A percentile compares a stretch with the other conserved stretches of the same genome.
phyloP scores from a whole-genome alignment of 164 flowering plant genomes.

The Pachysandra terminalis region DNA sequence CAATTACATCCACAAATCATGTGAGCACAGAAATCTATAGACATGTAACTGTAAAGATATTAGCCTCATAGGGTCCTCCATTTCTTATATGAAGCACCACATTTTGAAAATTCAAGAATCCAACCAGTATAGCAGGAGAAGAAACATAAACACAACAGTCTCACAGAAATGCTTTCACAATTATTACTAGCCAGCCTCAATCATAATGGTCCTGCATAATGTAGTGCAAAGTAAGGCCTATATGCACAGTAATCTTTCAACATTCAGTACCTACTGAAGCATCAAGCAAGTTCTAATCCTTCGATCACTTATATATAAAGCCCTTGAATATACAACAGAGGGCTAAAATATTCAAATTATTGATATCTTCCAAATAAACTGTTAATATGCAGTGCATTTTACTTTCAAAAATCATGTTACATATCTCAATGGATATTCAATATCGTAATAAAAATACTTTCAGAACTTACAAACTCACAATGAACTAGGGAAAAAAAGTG shows the following conservation, averaged over 20 bases:
- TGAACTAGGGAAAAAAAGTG: not conserved
- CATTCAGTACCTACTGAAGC: not conserved
- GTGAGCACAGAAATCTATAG: no score
- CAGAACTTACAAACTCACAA: not conserved
- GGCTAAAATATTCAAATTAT: not conserved
- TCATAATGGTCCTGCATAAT: no score
- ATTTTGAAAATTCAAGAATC: no score
- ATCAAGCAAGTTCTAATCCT: not conserved
- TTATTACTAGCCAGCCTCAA: no score
- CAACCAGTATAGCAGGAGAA: no score
- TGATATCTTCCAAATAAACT: not conserved
- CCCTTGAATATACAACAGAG: not conserved
- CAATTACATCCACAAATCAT: conserved; percentile 7
- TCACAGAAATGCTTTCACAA: no score
- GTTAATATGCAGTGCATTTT: not conserved
- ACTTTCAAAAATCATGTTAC: not conserved
- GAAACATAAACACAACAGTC: no score
- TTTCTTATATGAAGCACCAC: no score
- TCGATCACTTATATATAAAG: not conserved
- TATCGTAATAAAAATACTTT: not conserved
- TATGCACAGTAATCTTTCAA: not conserved
- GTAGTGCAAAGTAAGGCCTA: no score
- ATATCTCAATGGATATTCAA: not conserved
- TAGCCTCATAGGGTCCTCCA: no score
- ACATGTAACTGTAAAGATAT: no score